These are phyloP conservation scores for Aspergillus funiculosus DNA, from an alignment of 495 filamentous ascomycete genomes.

Conservation along the genomic window DNA sequence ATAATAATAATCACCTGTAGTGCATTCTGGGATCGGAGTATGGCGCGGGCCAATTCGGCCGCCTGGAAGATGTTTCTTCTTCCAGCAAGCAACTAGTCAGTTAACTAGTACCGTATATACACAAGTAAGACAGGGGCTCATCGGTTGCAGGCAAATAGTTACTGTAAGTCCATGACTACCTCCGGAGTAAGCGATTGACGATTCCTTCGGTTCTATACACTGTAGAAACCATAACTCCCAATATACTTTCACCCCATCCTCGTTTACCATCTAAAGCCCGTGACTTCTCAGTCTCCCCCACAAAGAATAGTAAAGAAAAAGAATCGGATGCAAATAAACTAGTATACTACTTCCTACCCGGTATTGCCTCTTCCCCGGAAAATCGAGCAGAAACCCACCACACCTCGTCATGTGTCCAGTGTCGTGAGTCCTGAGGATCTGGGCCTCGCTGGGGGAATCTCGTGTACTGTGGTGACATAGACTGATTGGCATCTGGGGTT, in stretches of 20 bases:
- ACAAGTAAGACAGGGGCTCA: no score
- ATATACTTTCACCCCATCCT: no score
- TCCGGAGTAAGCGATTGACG: no score
- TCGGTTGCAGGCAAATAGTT: no score
- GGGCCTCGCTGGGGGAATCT: slow-evolving; percentile 20
- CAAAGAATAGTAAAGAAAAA: background rate
- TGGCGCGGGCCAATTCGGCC: background rate
- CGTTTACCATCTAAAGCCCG: background rate
- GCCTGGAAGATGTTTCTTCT: background rate
- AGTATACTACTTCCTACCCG: background rate
- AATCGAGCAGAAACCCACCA: background rate
- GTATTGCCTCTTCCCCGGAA: slow-evolving; percentile 1
- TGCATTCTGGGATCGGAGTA: background rate
- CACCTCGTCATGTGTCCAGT: slow-evolving; percentile 14
- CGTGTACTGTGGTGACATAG: slow-evolving; percentile 10
- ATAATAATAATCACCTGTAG: background rate
- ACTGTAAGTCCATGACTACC: no score
- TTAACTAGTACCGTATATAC: no score
- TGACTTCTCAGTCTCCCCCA: background rate
- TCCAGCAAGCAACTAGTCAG: background rate
- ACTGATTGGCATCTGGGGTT: slow-evolving; percentile 20
- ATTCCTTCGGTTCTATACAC: slow-evolving; percentile 11
- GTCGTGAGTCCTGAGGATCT: slow-evolving; percentile 2
- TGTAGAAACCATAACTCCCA: no score
- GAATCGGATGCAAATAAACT: background rate